Evolutionary conservation across 352 stramenopile species (phyloP), one percentile per base, ranked within the genome.

Genomic region (Thalassiosira hispida): DNA sequence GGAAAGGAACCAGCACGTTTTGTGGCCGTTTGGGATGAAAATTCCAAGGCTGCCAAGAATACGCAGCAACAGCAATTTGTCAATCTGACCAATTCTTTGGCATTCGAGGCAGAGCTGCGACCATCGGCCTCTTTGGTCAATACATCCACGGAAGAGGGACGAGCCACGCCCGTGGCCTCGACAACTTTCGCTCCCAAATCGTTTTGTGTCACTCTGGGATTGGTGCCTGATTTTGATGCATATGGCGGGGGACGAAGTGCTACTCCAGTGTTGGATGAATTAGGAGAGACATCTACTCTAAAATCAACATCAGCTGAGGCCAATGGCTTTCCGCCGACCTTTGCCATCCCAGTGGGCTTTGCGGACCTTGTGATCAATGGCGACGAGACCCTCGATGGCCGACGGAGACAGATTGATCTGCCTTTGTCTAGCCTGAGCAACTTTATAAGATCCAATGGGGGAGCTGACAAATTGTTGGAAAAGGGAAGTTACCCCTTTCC

Each of bases 41-140:
- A n/a, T n/a, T n/a, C n/a, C n/a, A n/a, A n/a, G n/a, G n/a, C n/a
- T n/a, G n/a, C n/a, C n/a, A 31, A 63, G 2, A 22, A 7, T 18
- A 38, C 42, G 8, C 55, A 63, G 25, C 35, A 63, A 47, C 5
- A 35, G 12, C 27, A 38, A 27, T 63, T 44, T 25, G 20, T 72
- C 9, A 72, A 65, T 44, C 49, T 42, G n/a, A 71, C 57, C 2
- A 83, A 83, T 47, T 47, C 52, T 9, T 31, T 83, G 5, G 74
- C 74, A 29, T 83, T 83, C 38, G 74, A 83, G 51, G 74, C 74
- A 44, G 74, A 83, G 11, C 64, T 83, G 27, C 40, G 53, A 12
- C 74, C 74, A 4, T 64, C 53, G 16, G 23, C 61, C 14, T 23
- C n/a, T 16, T 3, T 31, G 5, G 25, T 38, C 8, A 62, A 29